Evolutionary conservation across 1,284 basidiomycete species (phyloP).

Genomic region (Sutorius eximius): DNA sequence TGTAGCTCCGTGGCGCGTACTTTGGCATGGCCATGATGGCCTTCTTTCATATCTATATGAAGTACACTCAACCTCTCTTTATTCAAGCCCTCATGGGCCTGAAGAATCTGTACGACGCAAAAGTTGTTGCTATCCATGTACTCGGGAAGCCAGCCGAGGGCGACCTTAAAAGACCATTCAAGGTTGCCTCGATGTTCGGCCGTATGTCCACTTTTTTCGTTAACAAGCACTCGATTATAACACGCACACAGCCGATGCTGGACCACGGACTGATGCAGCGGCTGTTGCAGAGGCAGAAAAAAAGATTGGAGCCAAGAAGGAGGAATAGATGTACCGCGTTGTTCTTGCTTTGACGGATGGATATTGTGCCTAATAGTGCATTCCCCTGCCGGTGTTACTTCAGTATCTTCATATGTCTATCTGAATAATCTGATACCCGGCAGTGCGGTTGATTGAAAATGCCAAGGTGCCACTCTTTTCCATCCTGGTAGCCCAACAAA

Average conservation of each 20-base stretch:
- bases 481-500: no score
- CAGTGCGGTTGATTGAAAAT: background rate
- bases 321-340: constrained; percentile 49
- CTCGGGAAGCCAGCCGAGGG: constrained; percentile 78
- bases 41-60: constrained; percentile 86
- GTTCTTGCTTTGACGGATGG: constrained; percentile 21
- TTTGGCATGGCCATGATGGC: constrained; percentile 86
- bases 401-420: constrained; percentile 24
- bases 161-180: constrained; percentile 91
- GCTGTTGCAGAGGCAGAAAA: constrained; percentile 88
- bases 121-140: constrained; percentile 77
- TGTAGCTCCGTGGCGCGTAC: constrained; percentile 68
- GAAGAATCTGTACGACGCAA: constrained; percentile 85
- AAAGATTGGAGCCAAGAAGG: constrained; percentile 74
- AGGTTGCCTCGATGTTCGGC: constrained; percentile 73
- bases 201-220: constrained; percentile 41
- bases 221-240: background rate
- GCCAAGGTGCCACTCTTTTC: no score
- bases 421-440: constrained; percentile 1
- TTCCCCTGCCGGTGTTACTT: background rate
- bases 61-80: constrained; percentile 91
- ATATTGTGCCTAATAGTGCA: constrained; percentile 15
- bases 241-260: constrained; percentile 39
- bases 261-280: constrained; percentile 82
- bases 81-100: constrained; percentile 89